These are phyloP conservation scores for Scalesia atractyloides DNA, from an alignment of 129 eudicot species.

Conservation along the genomic window DNA sequence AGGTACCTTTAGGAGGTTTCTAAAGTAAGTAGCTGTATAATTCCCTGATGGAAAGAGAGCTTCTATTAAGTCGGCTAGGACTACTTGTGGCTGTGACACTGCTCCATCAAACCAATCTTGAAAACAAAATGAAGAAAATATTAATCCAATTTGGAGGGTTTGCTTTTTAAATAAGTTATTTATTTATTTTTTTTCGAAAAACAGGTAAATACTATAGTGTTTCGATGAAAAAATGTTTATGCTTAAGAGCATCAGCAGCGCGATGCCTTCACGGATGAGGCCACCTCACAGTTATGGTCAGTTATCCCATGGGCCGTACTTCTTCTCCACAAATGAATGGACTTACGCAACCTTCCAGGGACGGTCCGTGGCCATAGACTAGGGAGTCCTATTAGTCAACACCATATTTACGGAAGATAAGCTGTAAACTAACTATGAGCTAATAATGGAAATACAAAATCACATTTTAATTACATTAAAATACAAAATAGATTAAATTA, in stretches of 20 bases:
- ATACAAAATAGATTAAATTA: too few species aligned
- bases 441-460: too few species aligned
- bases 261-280: too few species aligned
- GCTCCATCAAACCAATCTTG: conserved; percentile 95
- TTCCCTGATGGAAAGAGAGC: conserved; percentile 78
- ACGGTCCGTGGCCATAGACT: too few species aligned
- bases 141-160: neutral
- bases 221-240: neutral
- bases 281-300: too few species aligned
- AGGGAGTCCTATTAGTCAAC: too few species aligned
- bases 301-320: too few species aligned
- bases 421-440: too few species aligned
- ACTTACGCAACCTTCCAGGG: too few species aligned
- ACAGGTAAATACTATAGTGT: neutral
- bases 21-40: conserved; percentile 76
- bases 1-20: conserved; percentile 79
- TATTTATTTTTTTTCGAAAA: neutral
- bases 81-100: conserved; percentile 94
- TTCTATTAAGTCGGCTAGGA: conserved; percentile 81
- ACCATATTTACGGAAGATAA: too few species aligned
- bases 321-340: too few species aligned
- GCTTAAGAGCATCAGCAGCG: neutral
- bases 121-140: conserved; percentile 1
- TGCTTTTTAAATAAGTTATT: neutral
- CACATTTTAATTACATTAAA: too few species aligned